A percentile compares a stretch with the other conserved stretches of the same genome.
Conservation (phyloP, 208 protist genomes). For the Lotmaria passim region DNA sequence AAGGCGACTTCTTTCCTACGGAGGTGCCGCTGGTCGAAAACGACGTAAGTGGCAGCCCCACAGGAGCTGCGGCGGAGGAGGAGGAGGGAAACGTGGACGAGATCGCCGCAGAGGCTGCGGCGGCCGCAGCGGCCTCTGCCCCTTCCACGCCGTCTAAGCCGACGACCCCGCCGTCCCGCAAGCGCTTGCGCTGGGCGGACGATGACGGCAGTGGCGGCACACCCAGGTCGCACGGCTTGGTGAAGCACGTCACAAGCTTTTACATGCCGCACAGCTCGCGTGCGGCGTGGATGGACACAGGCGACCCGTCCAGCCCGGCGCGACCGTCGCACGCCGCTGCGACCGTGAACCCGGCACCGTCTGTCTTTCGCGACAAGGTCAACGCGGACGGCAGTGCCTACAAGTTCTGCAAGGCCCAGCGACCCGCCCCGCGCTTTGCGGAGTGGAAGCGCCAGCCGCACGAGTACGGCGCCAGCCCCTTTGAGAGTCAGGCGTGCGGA, state of each 20-base stretch:
- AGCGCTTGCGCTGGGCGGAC: conserved; percentile 73
- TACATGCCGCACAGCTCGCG: conserved; percentile 52
- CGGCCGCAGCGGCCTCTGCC: conserved; percentile 8
- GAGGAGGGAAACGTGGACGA: conserved; percentile 20
- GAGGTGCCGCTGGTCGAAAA: conserved; percentile 28
- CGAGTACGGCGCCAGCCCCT: conserved; percentile 30
- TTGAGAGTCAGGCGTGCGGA: conserved; percentile 25
- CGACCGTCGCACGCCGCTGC: conserved; percentile 25
- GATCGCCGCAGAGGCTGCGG: conserved; percentile 16
- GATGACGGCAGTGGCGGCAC: conserved; percentile 22
- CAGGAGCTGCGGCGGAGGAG: conserved; percentile 8
- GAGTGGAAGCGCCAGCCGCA: conserved; percentile 52
- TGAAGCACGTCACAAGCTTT: conserved; percentile 65
- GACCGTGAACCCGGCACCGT: conserved; percentile 33
- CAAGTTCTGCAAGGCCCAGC: conserved; percentile 60
- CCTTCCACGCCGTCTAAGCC: conserved; percentile 11
- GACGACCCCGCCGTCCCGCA: conserved; percentile 14
- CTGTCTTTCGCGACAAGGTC: conserved; percentile 48
- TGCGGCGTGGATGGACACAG: conserved; percentile 7
- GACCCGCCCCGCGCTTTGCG: conserved; percentile 49
- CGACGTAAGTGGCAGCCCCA: conserved; percentile 4
- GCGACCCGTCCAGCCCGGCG: conserved; percentile 27
- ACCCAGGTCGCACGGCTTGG: conserved; percentile 32
- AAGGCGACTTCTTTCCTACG: conserved; percentile 74
- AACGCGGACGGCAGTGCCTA: conserved; percentile 64